Evolutionary conservation across 1,139 yeast species (phyloP).

Genomic region (Kazachstania sp.): DNA sequence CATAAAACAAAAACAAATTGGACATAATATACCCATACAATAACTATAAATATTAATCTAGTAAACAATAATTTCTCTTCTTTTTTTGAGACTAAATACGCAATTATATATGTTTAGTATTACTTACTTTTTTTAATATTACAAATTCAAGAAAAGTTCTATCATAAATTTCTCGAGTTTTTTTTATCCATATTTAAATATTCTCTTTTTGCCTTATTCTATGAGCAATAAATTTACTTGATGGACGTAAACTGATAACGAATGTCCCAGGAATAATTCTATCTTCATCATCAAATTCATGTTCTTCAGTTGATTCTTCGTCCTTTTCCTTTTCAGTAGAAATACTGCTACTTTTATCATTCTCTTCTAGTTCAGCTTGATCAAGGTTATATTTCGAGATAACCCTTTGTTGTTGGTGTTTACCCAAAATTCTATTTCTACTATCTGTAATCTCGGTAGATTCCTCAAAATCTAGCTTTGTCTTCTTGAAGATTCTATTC

Average conservation of each 20-base stretch:
- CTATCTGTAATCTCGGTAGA: slow-evolving; percentile 17
- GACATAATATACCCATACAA: too few species aligned
- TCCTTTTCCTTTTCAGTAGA: slow-evolving; percentile 10
- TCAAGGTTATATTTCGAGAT: slow-evolving; percentile 3
- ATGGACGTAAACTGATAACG: slow-evolving; percentile 26
- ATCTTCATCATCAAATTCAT: slow-evolving; percentile 10
- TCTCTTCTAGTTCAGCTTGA: neutral
- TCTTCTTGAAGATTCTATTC: slow-evolving; percentile 19
- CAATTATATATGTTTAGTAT: too few species aligned
- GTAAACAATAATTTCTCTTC: too few species aligned
- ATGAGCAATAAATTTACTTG: slow-evolving; percentile 25
- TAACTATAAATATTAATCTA: too few species aligned
- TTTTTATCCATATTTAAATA: neutral
- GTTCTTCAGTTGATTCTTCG: slow-evolving; percentile 3
- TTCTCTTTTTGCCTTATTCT: slow-evolving; percentile 6
- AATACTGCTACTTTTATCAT: neutral
- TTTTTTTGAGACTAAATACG: too few species aligned
- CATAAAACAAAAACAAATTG: too few species aligned
- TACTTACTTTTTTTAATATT: too few species aligned
- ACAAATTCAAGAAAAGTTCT: neutral
- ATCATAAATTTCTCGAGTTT: neutral
- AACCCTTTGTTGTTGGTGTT: slow-evolving; percentile 3
- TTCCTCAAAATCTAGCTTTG: slow-evolving; percentile 20
- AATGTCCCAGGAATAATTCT: slow-evolving; percentile 19
- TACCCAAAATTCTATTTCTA: slow-evolving; percentile 4